phyloP scores from a whole-genome alignment of 2,329 filamentous ascomycete species.

The Colletotrichum higginsianum region DNA sequence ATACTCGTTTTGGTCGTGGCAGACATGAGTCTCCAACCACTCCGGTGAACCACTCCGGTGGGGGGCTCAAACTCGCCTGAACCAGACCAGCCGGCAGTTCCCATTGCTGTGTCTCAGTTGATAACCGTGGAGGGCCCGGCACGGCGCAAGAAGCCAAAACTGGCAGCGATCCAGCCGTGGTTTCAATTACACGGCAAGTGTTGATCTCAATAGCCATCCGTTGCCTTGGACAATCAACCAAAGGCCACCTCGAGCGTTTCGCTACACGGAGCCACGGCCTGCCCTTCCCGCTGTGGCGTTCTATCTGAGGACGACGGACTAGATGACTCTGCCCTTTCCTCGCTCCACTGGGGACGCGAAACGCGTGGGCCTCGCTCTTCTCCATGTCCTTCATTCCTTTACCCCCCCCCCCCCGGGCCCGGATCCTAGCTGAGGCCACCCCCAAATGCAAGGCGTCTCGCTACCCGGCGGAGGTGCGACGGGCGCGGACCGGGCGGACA shows the following conservation, averaged over 20 bases:
- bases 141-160: constrained; percentile 13
- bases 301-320: constrained; percentile 32
- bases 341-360: constrained; percentile 12
- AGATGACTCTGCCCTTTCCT: neutral
- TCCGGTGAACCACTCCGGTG: constrained; percentile 29
- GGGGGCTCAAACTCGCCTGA: neutral
- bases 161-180: constrained; percentile 9
- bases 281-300: constrained; percentile 28
- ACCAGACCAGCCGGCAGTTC: neutral
- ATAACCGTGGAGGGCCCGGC: neutral
- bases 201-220: neutral
- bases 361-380: constrained; percentile 30
- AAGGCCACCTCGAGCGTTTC: neutral
- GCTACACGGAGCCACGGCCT: neutral
- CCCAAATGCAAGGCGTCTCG: constrained; percentile 39
- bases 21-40: neutral
- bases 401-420: constrained; percentile 6
- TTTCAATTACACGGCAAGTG: constrained; percentile 7
- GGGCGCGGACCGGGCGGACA: constrained; percentile 32
- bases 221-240: neutral
- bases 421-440: constrained; percentile 35
- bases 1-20: no score
- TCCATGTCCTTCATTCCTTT: neutral
- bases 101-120: neutral
- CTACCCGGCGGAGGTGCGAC: constrained; percentile 39